Evolutionary conservation across 1,139 yeast species (phyloP).

Genomic region (Saccharomycopsis phalli): DNA sequence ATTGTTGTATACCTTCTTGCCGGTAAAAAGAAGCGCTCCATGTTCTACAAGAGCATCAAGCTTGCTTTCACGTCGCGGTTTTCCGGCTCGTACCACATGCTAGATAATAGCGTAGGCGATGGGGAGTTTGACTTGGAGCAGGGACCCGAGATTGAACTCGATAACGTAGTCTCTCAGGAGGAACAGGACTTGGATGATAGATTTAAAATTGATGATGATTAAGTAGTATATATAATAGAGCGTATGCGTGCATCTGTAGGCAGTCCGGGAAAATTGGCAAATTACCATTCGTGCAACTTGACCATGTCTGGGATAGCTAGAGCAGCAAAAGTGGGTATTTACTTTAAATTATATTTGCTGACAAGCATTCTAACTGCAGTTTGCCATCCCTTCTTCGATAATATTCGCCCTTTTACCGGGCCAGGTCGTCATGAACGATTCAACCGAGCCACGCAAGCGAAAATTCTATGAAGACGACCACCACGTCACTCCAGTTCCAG

Average conservation of each 20-base stretch:
- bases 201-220: slow-evolving; percentile 18
- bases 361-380: slow-evolving; percentile 12
- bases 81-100: slow-evolving; percentile 8
- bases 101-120: neutral
- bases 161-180: neutral
- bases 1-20: slow-evolving; percentile 40
- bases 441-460: slow-evolving; percentile 25
- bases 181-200: slow-evolving; percentile 8
- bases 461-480: slow-evolving; percentile 60
- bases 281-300: too few relatives aligned
- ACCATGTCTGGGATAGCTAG: too few relatives aligned
- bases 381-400: neutral
- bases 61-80: slow-evolving; percentile 17
- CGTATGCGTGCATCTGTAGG: too few relatives aligned
- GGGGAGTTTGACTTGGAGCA: slow-evolving; percentile 1
- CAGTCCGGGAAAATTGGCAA: too few relatives aligned
- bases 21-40: slow-evolving; percentile 33
- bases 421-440: slow-evolving; percentile 4
- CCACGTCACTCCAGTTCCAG: slow-evolving; percentile 44
- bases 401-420: neutral
- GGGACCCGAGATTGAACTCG: slow-evolving; percentile 17
- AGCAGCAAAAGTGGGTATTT: too few relatives aligned
- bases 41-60: slow-evolving; percentile 21
- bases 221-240: neutral
- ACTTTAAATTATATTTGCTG: too few relatives aligned